These are phyloP conservation scores for Termitomyces sp. DNA, from an alignment of 768 basidiomycete genomes.

Conservation along the genomic window DNA sequence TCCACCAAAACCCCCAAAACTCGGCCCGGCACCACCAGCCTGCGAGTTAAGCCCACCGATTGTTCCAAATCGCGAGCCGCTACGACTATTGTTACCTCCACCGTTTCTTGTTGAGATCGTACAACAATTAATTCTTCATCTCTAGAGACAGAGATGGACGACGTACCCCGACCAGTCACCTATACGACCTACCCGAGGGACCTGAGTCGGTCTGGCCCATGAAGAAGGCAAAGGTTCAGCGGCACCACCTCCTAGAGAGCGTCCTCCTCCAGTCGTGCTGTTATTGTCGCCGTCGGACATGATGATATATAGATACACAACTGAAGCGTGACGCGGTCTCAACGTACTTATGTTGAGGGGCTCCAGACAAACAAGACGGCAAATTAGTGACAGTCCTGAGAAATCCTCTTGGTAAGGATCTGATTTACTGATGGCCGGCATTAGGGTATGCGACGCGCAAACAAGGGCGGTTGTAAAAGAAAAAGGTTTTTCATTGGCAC, in stretches of 20 bases:
- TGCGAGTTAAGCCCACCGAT: constrained; percentile 19
- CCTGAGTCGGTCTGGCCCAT: constrained; percentile 35
- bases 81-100: constrained; percentile 7
- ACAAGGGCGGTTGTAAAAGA: too few species aligned
- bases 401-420: too few species aligned
- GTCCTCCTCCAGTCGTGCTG: constrained; percentile 28
- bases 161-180: constrained; percentile 42
- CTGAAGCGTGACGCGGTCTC: constrained; percentile 1
- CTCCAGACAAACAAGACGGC: not conserved
- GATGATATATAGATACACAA: not conserved
- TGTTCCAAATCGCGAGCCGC: constrained; percentile 22
- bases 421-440: too few species aligned
- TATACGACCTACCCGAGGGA: constrained; percentile 45
- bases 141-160: not conserved
- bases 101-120: not conserved
- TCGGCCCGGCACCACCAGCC: not conserved
- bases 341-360: not conserved
- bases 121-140: not conserved
- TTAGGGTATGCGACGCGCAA: too few species aligned
- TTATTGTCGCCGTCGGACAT: constrained; percentile 34
- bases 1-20: constrained; percentile 12
- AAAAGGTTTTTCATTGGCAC: too few species aligned
- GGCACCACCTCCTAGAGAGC: constrained; percentile 42
- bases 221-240: constrained; percentile 42
- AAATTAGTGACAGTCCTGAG: too few species aligned